Base-by-base conservation (phyloP, 2,329 filamentous ascomycete species). In the Aureobasidium sp. region DNA sequence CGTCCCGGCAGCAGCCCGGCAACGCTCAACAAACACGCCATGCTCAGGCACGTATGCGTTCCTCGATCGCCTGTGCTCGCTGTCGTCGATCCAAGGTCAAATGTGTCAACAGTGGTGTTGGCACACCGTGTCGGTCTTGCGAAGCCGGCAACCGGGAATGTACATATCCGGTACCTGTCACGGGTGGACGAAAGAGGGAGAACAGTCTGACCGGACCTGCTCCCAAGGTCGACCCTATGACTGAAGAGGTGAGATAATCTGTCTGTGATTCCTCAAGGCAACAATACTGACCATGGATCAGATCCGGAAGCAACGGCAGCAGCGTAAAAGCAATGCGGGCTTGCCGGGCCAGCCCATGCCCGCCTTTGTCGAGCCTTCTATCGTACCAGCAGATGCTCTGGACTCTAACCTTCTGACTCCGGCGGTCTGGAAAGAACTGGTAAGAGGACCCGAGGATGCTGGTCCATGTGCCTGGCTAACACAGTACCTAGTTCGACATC, bases 81-180 rank as follows among this genome's bases (percentile, higher is more conserved):
- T 93, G 90, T 72, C 83, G 90, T 63, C 84, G 85, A 69, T 91
- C 88, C 72, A 95, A 94, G 76, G 90, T 93, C 72, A 93, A 93
- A 75, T 95, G 90, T 77, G 85, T 90, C 73, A 94, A 94, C 75
- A 82, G 84, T 67, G 89, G 89, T 64, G 83, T 87, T 62, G 83
- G 83, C 65, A 86, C 85, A 17, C 84, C 84, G 17, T 95, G 90
- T 77, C 85, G 89, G 65, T 85, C 86, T 14, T 95, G 90, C 72
- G 83, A 87, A 70, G 85, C 85, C 64, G 84, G 84, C 56, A 85
- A 86, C 48, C 83, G 88, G 70, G 83, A 89, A 64, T 94, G 90
- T 71, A 82, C 83, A 65, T 91, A 91, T 72, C 87, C 88, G 9
- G 77, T 84, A 36, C 77, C 81, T 7, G 74, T 75, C 15, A 68